Percentiles rank a stretch among this genome's conserved stretches.
These are phyloP conservation scores for Malus sylvestris DNA, from an alignment of 306 rosid genomes.

Conservation along the genomic window DNA sequence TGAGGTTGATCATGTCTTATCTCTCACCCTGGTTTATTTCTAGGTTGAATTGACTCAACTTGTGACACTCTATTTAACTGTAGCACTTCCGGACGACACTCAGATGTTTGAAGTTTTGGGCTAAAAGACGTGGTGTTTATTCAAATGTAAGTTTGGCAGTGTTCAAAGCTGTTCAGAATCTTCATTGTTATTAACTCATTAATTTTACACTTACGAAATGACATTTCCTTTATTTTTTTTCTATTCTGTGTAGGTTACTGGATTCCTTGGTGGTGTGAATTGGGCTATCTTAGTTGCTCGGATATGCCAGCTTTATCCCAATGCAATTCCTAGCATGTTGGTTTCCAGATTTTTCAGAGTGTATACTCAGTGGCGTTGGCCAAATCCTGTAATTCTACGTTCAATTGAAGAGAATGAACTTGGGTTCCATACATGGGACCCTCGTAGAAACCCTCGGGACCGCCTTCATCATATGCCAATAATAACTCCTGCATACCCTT, in stretches of 20 bases:
- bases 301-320: conserved; percentile 94
- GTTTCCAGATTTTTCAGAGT: conserved; percentile 97
- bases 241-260: conserved; percentile 63
- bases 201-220: neutral
- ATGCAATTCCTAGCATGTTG: conserved; percentile 95
- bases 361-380: conserved; percentile 99
- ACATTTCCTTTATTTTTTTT: neutral
- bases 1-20: conserved; percentile 52
- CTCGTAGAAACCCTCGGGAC: conserved; percentile 83
- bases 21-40: conserved; percentile 10
- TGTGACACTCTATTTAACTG: conserved; percentile 28
- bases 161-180: neutral
- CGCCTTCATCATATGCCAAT: conserved; percentile 90
- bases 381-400: conserved; percentile 95
- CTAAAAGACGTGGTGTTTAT: conserved; percentile 93
- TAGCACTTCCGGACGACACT: conserved; percentile 82
- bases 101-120: conserved; percentile 94
- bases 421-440: conserved; percentile 89
- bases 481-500: conserved; percentile 97
- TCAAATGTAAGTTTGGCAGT: conserved; percentile 63
- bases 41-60: conserved; percentile 22
- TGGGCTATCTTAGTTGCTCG: conserved; percentile 98
- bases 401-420: conserved; percentile 85
- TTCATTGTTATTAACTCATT: neutral
- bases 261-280: conserved; percentile 98